Evolutionary conservation across 2,329 filamentous ascomycete species (phyloP).

Genomic region (Leptographium galeiforme): DNA sequence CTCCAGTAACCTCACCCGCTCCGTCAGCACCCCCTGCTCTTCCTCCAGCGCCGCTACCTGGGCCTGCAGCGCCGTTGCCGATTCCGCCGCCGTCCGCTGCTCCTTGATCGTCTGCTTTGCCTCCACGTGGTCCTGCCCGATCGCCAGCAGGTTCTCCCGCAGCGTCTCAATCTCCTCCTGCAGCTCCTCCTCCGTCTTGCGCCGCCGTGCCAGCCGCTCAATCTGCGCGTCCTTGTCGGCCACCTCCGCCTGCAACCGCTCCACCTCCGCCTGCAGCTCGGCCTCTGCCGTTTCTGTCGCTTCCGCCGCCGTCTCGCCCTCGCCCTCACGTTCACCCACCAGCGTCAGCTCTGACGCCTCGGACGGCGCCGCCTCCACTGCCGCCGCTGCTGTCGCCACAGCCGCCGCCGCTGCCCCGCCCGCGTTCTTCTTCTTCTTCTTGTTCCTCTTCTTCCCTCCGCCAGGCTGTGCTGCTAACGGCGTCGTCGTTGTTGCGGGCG

Average conservation of each 20-base stretch:
- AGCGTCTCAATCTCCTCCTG: constrained; percentile 77
- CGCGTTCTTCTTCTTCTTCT: constrained; percentile 60
- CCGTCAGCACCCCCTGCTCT: constrained; percentile 54
- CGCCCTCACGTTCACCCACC: constrained; percentile 11
- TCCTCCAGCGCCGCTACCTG: constrained; percentile 40
- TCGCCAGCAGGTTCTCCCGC: constrained; percentile 62
- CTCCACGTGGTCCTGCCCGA: constrained; percentile 74
- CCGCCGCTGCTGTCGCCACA: constrained; percentile 18
- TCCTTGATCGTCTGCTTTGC: constrained; percentile 65
- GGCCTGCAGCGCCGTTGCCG: constrained; percentile 53
- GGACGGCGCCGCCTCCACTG: constrained; percentile 22
- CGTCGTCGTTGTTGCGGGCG: neutral
- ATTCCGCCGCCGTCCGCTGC: constrained; percentile 37
- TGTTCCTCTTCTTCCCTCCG: constrained; percentile 65
- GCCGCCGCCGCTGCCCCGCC: constrained; percentile 17
- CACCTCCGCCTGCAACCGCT: constrained; percentile 32
- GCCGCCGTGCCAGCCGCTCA: constrained; percentile 52
- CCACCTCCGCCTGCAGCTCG: neutral
- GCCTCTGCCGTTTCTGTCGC: constrained; percentile 2
- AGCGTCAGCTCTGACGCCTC: constrained; percentile 13
- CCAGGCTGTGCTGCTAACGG: neutral
- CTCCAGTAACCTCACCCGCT: constrained; percentile 54
- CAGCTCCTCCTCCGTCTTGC: constrained; percentile 64
- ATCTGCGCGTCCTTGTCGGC: constrained; percentile 58
- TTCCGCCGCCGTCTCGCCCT: neutral